These are phyloP conservation scores for Fusarium incarnatum DNA, from an alignment of 2,329 filamentous ascomycete genomes.

Conservation along the genomic window DNA sequence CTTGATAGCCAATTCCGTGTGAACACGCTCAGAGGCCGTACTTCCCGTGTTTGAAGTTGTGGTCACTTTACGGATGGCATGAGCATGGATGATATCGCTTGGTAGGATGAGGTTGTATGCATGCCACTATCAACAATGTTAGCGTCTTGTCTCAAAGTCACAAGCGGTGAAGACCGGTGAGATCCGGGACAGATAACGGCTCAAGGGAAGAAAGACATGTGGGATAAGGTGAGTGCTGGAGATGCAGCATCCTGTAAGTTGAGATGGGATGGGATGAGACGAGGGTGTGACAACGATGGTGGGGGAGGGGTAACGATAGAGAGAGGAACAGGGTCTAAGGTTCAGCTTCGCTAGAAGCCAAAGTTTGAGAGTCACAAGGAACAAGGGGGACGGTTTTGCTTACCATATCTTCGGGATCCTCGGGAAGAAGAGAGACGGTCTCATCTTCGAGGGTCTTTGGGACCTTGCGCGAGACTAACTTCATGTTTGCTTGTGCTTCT, in stretches of 20 bases:
- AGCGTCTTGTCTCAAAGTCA: constrained; percentile 23
- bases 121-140: constrained; percentile 60
- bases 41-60: constrained; percentile 60
- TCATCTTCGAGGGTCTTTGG: constrained; percentile 56
- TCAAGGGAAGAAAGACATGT: constrained; percentile 12
- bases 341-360: constrained; percentile 10
- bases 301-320: constrained; percentile 39
- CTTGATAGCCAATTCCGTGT: constrained; percentile 67
- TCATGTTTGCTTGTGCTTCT: constrained; percentile 49
- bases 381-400: constrained; percentile 30
- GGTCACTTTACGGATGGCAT: constrained; percentile 67
- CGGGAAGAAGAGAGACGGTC: constrained; percentile 57
- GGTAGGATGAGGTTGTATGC: constrained; percentile 70
- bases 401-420: constrained; percentile 62
- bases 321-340: constrained; percentile 24
- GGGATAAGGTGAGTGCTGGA: constrained; percentile 11
- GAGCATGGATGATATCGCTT: constrained; percentile 65
- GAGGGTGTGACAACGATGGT: constrained; percentile 31
- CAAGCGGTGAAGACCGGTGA: constrained; percentile 21
- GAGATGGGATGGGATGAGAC: background rate
- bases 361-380: constrained; percentile 17
- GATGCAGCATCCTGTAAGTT: constrained; percentile 9
- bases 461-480: constrained; percentile 54
- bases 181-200: constrained; percentile 15
- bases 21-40: constrained; percentile 65